phyloP scores from a whole-genome alignment of 495 filamentous ascomycete species.

The Lophiostoma macrostomum region DNA sequence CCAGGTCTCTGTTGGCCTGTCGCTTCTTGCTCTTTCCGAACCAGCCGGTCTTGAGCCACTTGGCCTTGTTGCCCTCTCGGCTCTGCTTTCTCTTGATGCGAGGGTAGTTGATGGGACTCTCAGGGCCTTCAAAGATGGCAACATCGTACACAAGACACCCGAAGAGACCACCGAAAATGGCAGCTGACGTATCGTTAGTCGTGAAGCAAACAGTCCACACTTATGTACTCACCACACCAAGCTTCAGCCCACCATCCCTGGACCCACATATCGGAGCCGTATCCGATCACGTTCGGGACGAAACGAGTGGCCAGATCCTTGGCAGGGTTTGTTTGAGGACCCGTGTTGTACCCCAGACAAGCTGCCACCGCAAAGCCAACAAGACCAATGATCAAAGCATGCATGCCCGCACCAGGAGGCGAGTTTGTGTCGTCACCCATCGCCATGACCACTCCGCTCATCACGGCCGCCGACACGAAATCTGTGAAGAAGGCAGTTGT shows the following conservation, averaged over 20 bases:
- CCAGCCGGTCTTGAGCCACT: constrained; percentile 3
- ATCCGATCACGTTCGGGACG: too few species aligned
- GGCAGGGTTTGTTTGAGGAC: too few species aligned
- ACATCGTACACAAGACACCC: constrained; percentile 6
- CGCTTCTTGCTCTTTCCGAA: constrained; percentile 2
- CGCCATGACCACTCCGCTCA: constrained; percentile 3
- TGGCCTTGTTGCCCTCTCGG: constrained; percentile 1
- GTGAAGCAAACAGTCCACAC: neutral
- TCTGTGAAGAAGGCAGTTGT: constrained; percentile 1
- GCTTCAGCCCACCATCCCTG: constrained; percentile 8
- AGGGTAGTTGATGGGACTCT: constrained; percentile 5
- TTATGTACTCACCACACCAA: neutral
- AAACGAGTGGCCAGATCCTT: too few species aligned
- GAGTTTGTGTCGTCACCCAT: constrained; percentile 12
- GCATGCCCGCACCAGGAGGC: constrained; percentile 7
- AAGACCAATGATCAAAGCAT: constrained; percentile 2
- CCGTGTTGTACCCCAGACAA: too few species aligned
- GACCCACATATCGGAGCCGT: constrained; percentile 6
- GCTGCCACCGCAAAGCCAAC: too few species aligned
- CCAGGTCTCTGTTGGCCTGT: neutral
- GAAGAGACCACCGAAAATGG: neutral
- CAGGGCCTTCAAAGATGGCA: constrained; percentile 10
- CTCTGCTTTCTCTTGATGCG: constrained; percentile 5
- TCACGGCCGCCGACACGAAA: neutral
- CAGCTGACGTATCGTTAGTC: neutral